Evolutionary conservation across 768 basidiomycete species (phyloP), one percentile per base, ranked within the genome.

Genomic region (Serendipita sp.): DNA sequence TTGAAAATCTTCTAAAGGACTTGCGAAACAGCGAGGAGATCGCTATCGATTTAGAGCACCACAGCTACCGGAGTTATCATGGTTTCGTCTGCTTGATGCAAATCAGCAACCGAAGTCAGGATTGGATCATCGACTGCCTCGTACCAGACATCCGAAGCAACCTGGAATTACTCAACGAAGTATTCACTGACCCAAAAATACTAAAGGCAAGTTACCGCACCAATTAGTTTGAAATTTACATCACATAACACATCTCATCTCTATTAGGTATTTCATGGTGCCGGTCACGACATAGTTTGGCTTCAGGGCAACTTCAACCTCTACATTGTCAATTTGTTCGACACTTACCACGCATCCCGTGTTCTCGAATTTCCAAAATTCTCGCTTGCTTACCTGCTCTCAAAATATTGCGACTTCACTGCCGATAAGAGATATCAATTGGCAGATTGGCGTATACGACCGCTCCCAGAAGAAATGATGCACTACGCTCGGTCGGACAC

Each of bases 381-480:
- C 68, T 86, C 87, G 1, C 82, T 99, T 14, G 89, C 90, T 0
- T 80, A 83, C 44, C 78, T 98, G 13, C 79, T 98, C 5, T 83
- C 86, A 67, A 85, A 86, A 77, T 97, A 90, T 69, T 94, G 90
- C 69, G 84, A 91, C 68, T 93, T 92, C 67, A 78, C 79, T 4
- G 83, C 95, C 0, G 95, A 98, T 75, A 99, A 99, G 74, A 82
- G 90, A 31, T 98, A 95, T 70, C 96, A 97, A 69, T 77, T 95
- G 3, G 96, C 95, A 9, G 96, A 99, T 72, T 99, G 96, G 96
- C 83, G 96, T 26, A 90, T 97, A 67, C 81, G 92, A 83, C 95
- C 95, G 0, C 75, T 98, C 2, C 86, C 92, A 0, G 72, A 81
- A 60, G 93, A 90, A 67, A 96, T 99, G 93, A 74, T 91, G 20